A percentile compares a stretch with the other conserved stretches of the same genome.
These are phyloP conservation scores for Dryas drummondii DNA, from an alignment of 306 rosid genomes.

Conservation along the genomic window DNA sequence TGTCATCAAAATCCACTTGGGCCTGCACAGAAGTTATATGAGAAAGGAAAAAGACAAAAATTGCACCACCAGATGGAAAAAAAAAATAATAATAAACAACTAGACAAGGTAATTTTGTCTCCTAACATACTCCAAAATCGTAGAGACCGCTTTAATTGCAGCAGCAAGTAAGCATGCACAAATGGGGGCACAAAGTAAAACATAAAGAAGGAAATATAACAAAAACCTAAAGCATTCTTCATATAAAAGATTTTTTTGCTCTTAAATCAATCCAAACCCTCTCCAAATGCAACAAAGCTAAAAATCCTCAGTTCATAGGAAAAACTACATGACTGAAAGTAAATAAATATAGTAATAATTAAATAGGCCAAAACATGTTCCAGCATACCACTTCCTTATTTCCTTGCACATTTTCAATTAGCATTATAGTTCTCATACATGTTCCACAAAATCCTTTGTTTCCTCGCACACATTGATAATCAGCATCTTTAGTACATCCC, in stretches of 20 bases:
- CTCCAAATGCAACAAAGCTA: constrained; percentile 9
- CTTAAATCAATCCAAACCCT: neutral
- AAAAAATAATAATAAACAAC: neutral
- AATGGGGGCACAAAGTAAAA: neutral
- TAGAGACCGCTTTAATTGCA: constrained; percentile 1
- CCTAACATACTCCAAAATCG: constrained; percentile 9
- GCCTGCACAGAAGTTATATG: constrained; percentile 35
- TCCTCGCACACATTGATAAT: constrained; percentile 78
- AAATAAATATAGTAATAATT: neutral
- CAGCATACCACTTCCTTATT: constrained; percentile 67
- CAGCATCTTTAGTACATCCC: constrained; percentile 74
- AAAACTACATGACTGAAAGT: neutral
- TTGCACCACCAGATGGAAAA: constrained; percentile 3
- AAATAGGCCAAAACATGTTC: constrained; percentile 23
- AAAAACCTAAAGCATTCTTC: neutral
- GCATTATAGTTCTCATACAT: constrained; percentile 88
- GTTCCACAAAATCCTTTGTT: constrained; percentile 85
- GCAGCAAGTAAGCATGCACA: constrained; percentile 25
- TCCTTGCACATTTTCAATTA: constrained; percentile 69
- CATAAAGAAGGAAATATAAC: neutral
- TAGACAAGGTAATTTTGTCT: neutral
- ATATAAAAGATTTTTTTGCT: neutral
- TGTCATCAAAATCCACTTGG: constrained; percentile 95
- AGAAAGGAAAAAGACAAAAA: neutral
- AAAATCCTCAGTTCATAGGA: neutral